Conservation (phyloP, 202 grass and related monocot species). For the Carex sylvatica region DNA sequence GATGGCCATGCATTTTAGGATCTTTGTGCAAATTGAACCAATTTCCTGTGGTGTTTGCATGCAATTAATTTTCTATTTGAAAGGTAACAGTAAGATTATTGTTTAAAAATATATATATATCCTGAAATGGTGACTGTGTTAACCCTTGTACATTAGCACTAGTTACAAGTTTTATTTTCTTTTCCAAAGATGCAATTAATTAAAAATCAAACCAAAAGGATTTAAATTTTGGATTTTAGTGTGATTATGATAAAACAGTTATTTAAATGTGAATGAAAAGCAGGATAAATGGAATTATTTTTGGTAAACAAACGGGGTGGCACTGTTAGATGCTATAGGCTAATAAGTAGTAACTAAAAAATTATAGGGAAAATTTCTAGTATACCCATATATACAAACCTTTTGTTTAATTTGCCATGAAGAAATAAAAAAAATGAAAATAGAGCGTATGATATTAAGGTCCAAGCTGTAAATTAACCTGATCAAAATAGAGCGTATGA, state of each 20-base stretch:
- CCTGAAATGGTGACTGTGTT: not conserved
- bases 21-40: not conserved
- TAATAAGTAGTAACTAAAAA: not conserved
- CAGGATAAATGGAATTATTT: not conserved
- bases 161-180: not conserved
- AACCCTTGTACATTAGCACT: not conserved
- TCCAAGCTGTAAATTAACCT: not conserved
- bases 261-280: not conserved
- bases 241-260: not conserved
- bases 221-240: not conserved
- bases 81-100: not conserved
- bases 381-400: too few species aligned
- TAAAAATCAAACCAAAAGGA: conserved; percentile 2
- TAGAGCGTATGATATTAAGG: too few species aligned
- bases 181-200: not conserved
- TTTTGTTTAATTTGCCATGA: too few species aligned
- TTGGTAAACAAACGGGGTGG: not conserved
- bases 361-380: too few species aligned
- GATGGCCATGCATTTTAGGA: not conserved
- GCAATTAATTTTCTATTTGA: not conserved
- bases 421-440: too few species aligned
- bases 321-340: not conserved
- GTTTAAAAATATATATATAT: not conserved
- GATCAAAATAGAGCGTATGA: not conserved
- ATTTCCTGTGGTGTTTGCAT: not conserved